Conservation (phyloP, 2,329 filamentous ascomycete genomes). For the Sclerotinia minor region DNA sequence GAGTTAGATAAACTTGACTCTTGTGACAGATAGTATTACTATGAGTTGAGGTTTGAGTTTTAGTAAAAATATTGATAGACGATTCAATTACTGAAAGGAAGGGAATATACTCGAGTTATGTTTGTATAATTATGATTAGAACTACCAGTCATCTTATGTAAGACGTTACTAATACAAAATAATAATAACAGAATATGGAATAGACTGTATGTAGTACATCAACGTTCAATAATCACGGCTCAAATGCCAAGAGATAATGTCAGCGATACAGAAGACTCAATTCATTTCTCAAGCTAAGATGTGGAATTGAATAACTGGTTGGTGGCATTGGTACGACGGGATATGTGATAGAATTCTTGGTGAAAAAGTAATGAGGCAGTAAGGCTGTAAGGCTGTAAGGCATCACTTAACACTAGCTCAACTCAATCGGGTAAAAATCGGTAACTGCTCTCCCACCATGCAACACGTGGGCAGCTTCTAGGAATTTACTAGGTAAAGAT, state of each 20-base stretch:
- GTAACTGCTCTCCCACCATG: background rate
- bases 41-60: background rate
- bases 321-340: background rate
- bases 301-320: background rate
- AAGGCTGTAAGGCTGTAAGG: background rate
- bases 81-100: no score
- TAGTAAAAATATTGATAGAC: background rate
- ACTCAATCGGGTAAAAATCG: background rate
- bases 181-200: background rate
- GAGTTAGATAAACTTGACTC: no score
- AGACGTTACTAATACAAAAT: no score
- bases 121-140: background rate
- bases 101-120: no score
- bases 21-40: no score
- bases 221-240: background rate
- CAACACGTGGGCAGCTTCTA: background rate
- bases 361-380: background rate
- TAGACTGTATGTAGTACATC: background rate
- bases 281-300: background rate
- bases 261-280: background rate
- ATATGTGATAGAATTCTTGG: background rate
- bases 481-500: no score
- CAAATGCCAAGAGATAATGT: conserved; percentile 1
- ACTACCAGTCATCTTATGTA: background rate
- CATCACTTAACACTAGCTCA: background rate